phyloP scores from a whole-genome alignment of 2,329 filamentous ascomycete species.

The Pseudogymnoascus sp. region DNA sequence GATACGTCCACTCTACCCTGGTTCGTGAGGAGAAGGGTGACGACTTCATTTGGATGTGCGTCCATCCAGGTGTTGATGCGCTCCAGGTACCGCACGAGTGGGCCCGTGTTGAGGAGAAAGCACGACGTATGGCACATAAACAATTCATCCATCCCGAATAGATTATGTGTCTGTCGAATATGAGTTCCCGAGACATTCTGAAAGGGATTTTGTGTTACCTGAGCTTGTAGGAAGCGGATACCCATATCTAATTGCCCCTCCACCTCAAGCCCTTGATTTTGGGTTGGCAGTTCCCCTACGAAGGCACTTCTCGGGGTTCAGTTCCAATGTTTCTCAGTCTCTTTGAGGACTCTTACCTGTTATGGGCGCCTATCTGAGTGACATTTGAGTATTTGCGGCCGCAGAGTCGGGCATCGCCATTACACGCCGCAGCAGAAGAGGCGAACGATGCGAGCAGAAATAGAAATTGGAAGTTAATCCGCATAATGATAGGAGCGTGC shows the following conservation, averaged over 20 bases:
- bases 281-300: slow-evolving; percentile 24
- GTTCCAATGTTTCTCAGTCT: slow-evolving; percentile 31
- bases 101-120: slow-evolving; percentile 48
- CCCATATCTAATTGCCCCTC: slow-evolving; percentile 51
- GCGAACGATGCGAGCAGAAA: slow-evolving; percentile 9
- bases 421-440: slow-evolving; percentile 44
- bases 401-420: slow-evolving; percentile 72
- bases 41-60: slow-evolving; percentile 48
- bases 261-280: slow-evolving; percentile 52
- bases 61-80: slow-evolving; percentile 54
- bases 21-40: slow-evolving; percentile 56
- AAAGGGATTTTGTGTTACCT: slow-evolving; percentile 43
- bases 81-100: slow-evolving; percentile 45
- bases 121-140: slow-evolving; percentile 53
- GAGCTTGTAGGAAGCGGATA: slow-evolving; percentile 55
- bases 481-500: not conserved
- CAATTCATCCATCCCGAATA: slow-evolving; percentile 27
- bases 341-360: slow-evolving; percentile 53
- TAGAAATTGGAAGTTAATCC: not conserved
- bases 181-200: slow-evolving; percentile 39
- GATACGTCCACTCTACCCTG: slow-evolving; percentile 46
- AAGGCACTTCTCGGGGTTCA: slow-evolving; percentile 30
- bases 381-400: slow-evolving; percentile 62
- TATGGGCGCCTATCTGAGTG: slow-evolving; percentile 64
- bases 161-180: not conserved